phyloP scores from a whole-genome alignment of 2,329 filamentous ascomycete species.

The Dactylellina sp. region DNA sequence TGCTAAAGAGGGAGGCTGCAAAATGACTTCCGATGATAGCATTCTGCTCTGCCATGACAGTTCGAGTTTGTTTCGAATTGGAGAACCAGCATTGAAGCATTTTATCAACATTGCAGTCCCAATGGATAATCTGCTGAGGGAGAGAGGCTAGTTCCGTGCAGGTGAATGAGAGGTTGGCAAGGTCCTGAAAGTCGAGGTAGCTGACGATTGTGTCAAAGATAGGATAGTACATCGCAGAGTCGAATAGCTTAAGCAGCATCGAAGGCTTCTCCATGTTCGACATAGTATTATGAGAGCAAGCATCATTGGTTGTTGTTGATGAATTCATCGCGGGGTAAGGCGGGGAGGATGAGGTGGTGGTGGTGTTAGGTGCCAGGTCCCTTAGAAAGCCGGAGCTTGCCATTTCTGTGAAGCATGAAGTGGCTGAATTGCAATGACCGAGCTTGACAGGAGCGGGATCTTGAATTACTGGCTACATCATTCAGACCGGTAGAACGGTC shows the following conservation, averaged over 20 bases:
- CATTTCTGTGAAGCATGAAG: conserved; percentile 7
- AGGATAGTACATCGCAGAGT: conserved; percentile 40
- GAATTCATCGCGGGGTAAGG: conserved; percentile 17
- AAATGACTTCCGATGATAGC: conserved; percentile 53
- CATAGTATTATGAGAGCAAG: neutral
- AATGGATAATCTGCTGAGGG: conserved; percentile 33
- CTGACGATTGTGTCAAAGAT: conserved; percentile 30
- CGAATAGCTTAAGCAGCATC: conserved; percentile 24
- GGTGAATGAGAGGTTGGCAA: conserved; percentile 40
- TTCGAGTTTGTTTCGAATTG: conserved; percentile 22
- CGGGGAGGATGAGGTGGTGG: conserved; percentile 1
- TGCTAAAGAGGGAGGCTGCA: conserved; percentile 50
- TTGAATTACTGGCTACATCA: neutral
- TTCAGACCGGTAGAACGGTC: neutral
- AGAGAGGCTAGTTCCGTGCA: conserved; percentile 29
- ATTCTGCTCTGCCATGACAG: conserved; percentile 46
- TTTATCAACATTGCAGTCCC: conserved; percentile 46
- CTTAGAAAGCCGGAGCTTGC: conserved; percentile 4
- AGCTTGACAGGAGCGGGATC: neutral
- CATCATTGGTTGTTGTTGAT: neutral
- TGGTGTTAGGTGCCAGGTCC: neutral
- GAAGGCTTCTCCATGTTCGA: neutral
- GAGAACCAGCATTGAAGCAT: conserved; percentile 27
- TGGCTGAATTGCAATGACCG: neutral
- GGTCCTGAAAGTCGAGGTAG: conserved; percentile 33